Percentiles rank a stretch among this genome's conserved stretches.
These are phyloP conservation scores for Poteriospumella lacustris DNA, from an alignment of 108 stramenopile species.

Conservation along the genomic window DNA sequence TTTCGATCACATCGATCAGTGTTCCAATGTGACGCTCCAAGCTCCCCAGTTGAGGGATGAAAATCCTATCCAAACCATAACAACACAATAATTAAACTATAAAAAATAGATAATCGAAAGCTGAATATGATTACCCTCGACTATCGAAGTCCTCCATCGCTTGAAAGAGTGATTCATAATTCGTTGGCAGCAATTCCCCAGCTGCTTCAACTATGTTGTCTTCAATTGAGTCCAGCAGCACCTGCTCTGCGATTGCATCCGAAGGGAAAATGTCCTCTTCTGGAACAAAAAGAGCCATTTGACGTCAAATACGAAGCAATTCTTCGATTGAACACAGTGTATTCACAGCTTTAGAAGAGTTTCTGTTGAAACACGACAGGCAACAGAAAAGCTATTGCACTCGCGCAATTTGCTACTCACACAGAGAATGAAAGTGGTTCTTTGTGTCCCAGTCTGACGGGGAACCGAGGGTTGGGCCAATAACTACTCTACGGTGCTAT, in stretches of 20 bases:
- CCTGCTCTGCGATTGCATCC: background rate
- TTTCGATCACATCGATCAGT: background rate
- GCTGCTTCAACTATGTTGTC: background rate
- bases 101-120: background rate
- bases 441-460: too few relatives aligned
- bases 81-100: background rate
- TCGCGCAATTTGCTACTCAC: background rate
- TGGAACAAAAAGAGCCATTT: background rate
- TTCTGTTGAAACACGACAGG: background rate
- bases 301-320: background rate
- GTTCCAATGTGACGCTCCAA: background rate
- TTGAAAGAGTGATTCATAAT: background rate
- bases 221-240: too few relatives aligned
- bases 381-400: background rate
- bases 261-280: background rate
- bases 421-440: too few relatives aligned
- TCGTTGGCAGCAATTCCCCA: background rate
- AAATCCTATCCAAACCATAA: background rate
- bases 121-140: background rate
- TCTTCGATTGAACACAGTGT: background rate
- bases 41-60: background rate
- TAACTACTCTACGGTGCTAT: too few relatives aligned
- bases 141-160: background rate
- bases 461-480: too few relatives aligned
- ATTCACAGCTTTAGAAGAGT: background rate